A percentile compares a stretch with the other conserved stretches of the same genome.
Conservation (phyloP, 768 basidiomycete species). For the Pholiota microspora region DNA sequence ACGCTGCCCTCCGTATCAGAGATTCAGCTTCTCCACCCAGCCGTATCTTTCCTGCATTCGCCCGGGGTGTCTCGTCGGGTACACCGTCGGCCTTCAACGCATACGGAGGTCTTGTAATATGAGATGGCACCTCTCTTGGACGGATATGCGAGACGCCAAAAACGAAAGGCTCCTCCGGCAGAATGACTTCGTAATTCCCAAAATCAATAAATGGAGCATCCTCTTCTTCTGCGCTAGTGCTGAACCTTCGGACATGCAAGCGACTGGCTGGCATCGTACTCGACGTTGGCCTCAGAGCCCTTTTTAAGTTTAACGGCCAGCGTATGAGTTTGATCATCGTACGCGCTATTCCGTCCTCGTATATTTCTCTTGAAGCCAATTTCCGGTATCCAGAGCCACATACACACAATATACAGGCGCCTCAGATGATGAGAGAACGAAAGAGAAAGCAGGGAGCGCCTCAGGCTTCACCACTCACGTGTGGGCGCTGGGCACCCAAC, state of each 20-base stretch:
- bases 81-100: slow-evolving; percentile 23
- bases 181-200: slow-evolving; percentile 57
- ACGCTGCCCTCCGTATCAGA: slow-evolving; percentile 50
- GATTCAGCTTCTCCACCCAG: slow-evolving; percentile 55
- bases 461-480: no score
- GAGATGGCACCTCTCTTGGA: slow-evolving; percentile 52
- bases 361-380: no score
- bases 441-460: no score
- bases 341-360: no score
- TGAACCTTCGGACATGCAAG: not conserved
- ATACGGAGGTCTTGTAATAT: slow-evolving; percentile 59
- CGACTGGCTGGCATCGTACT: not conserved
- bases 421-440: no score
- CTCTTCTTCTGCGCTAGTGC: not conserved
- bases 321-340: no score
- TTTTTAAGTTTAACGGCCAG: not conserved
- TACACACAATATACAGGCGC: no score
- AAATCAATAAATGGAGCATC: slow-evolving; percentile 30
- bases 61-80: slow-evolving; percentile 8
- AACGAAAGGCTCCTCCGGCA: slow-evolving; percentile 63
- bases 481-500: no score
- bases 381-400: no score
- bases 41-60: slow-evolving; percentile 31
- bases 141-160: slow-evolving; percentile 63
- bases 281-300: not conserved